These are phyloP conservation scores for Raffaelea albimanens DNA, from an alignment of 2,329 filamentous ascomycete genomes.

Conservation along the genomic window DNA sequence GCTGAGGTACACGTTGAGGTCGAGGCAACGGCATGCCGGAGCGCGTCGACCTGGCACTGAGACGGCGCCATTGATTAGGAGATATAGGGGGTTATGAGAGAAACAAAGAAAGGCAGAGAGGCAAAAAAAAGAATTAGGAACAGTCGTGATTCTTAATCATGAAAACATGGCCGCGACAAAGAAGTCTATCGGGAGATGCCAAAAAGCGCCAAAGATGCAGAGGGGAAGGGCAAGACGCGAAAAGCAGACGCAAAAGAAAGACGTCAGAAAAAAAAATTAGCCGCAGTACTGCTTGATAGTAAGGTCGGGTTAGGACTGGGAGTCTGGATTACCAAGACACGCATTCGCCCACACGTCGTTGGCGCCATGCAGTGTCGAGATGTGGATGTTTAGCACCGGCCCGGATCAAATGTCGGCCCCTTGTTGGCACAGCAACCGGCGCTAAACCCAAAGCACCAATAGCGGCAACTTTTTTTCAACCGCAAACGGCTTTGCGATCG, in stretches of 20 bases:
- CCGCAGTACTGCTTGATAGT: no score
- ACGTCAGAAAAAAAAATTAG: not conserved
- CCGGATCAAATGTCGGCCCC: slow-evolving; percentile 9
- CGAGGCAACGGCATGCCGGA: slow-evolving; percentile 36
- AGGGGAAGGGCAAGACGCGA: no score
- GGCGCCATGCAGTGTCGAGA: no score
- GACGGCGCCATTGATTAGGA: slow-evolving; percentile 24
- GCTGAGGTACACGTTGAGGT: slow-evolving; percentile 37
- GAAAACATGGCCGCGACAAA: not conserved
- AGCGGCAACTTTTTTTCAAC: not conserved
- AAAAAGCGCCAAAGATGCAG: not conserved
- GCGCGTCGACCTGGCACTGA: slow-evolving; percentile 31
- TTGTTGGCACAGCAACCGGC: slow-evolving; percentile 11
- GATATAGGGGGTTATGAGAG: slow-evolving; percentile 2
- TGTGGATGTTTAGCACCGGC: no score
- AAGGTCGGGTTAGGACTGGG: no score
- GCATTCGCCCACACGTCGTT: no score
- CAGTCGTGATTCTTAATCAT: not conserved
- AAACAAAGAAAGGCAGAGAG: slow-evolving; percentile 15
- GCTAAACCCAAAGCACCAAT: not conserved
- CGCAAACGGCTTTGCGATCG: not conserved
- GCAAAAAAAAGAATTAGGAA: not conserved
- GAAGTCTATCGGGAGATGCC: not conserved
- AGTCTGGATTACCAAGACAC: no score
- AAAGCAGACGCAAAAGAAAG: not conserved